Conservation (phyloP, 176 grass and related monocot species). For the Neostapfia colusana region DNA sequence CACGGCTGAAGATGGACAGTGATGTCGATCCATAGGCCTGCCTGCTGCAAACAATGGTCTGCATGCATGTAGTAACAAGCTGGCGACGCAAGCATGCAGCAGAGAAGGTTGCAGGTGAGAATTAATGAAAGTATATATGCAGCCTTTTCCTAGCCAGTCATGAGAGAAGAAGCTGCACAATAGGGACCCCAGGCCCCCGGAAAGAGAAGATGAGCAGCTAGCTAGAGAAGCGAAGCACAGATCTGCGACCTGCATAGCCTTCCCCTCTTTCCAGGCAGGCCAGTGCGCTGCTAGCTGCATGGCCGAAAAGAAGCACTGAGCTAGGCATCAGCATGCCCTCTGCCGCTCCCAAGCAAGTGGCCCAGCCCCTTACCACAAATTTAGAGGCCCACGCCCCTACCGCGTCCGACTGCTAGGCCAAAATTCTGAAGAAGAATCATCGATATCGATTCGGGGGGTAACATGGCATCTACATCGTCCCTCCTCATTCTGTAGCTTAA, state of each 20-base stretch:
- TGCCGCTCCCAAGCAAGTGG: constrained; percentile 26
- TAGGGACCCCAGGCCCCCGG: constrained; percentile 12
- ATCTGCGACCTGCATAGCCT: not conserved
- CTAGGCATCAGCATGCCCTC: constrained; percentile 34
- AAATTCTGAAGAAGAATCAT: constrained; percentile 5
- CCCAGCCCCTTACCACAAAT: constrained; percentile 17
- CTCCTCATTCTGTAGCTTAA: constrained; percentile 4
- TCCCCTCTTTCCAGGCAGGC: constrained; percentile 8
- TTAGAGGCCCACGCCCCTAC: constrained; percentile 31
- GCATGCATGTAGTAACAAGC: constrained; percentile 5
- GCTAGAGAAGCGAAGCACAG: not conserved
- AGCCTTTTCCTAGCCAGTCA: constrained; percentile 32
- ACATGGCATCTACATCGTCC: constrained; percentile 18
- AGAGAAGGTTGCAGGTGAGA: constrained; percentile 37
- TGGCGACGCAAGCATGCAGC: constrained; percentile 21
- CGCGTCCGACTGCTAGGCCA: not conserved
- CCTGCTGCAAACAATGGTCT: constrained; percentile 37
- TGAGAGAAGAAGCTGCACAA: constrained; percentile 37
- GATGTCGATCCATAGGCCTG: constrained; percentile 12
- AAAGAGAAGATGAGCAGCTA: constrained; percentile 1
- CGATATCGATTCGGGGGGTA: constrained; percentile 1
- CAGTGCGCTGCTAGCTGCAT: constrained; percentile 17
- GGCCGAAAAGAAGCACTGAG: constrained; percentile 32
- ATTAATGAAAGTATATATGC: constrained; percentile 45
- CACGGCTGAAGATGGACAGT: constrained; percentile 32